Conservation (phyloP, 1,284 basidiomycete species). For the Abortiporus biennis region DNA sequence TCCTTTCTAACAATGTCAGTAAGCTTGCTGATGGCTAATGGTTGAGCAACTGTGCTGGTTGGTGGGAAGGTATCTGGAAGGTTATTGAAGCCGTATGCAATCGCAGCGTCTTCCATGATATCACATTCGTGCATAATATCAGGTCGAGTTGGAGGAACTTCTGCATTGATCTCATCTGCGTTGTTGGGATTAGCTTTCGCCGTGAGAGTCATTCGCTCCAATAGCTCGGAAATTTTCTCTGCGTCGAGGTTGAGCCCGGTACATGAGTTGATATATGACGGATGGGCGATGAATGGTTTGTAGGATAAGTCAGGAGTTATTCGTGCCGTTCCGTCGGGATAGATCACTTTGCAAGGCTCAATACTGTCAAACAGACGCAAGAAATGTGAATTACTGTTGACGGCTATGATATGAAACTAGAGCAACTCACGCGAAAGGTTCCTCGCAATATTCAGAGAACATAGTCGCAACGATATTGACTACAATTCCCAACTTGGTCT, state of each 20-base stretch:
- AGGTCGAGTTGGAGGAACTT: constrained; percentile 87
- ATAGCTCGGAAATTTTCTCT: constrained; percentile 55
- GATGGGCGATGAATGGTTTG: constrained; percentile 69
- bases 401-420: background rate
- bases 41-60: constrained; percentile 95
- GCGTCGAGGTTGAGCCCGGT: constrained; percentile 76
- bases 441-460: constrained; percentile 95
- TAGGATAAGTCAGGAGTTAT: constrained; percentile 82
- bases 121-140: constrained; percentile 99
- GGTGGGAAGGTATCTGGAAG: constrained; percentile 87
- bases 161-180: constrained; percentile 66
- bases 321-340: constrained; percentile 70
- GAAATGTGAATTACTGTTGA: background rate
- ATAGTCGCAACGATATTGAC: constrained; percentile 92
- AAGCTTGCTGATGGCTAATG: constrained; percentile 86
- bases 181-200: constrained; percentile 44
- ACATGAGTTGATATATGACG: constrained; percentile 94
- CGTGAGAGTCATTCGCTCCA: constrained; percentile 72
- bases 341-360: constrained; percentile 83
- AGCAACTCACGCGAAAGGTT: constrained; percentile 79
- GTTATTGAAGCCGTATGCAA: constrained; percentile 98
- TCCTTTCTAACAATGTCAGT: constrained; percentile 86
- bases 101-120: constrained; percentile 96
- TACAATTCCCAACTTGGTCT: constrained; percentile 94
- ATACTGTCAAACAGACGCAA: constrained; percentile 47